Evolutionary conservation across 164 flowering plant species (phyloP).

Genomic region (Annona cherimola): DNA sequence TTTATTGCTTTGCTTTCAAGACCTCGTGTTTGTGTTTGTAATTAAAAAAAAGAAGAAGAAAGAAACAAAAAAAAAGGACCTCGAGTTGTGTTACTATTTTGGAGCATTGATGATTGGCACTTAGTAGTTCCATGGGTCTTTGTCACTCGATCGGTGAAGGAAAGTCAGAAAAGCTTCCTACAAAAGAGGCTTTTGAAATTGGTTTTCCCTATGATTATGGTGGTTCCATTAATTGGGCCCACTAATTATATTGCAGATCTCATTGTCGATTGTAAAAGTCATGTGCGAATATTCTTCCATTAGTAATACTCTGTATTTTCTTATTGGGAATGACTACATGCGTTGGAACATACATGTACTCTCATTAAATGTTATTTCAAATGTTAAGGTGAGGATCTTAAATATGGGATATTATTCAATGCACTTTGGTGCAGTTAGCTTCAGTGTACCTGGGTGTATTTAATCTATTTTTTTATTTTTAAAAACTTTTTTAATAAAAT

Average conservation of each 20-base stretch:
- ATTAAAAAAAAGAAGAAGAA: too few species aligned
- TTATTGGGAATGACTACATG: not conserved
- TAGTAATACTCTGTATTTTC: not conserved
- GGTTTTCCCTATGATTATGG: constrained; percentile 4
- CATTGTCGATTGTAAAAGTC: not conserved
- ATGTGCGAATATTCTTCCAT: constrained; percentile 2
- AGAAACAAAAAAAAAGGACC: not conserved
- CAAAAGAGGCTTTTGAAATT: constrained; percentile 12
- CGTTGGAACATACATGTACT: not conserved
- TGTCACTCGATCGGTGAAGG: constrained; percentile 1
- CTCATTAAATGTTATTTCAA: not conserved
- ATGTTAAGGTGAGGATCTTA: not conserved
- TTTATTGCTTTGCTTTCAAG: not conserved
- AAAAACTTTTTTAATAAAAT: too few species aligned
- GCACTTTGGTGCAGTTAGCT: too few species aligned
- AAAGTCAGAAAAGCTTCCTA: constrained; percentile 16
- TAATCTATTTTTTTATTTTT: too few species aligned
- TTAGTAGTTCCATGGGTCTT: constrained; percentile 3
- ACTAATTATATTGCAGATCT: not conserved
- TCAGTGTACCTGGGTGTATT: too few species aligned
- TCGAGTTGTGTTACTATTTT: not conserved
- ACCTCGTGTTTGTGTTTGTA: not conserved
- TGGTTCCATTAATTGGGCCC: constrained; percentile 6
- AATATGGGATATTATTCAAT: not conserved
- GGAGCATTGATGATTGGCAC: constrained; percentile 1